Evolutionary conservation across 2,329 filamentous ascomycete genomes (phyloP), one percentile per base, ranked within the genome.

Genomic region (Aureobasidium pullulans): DNA sequence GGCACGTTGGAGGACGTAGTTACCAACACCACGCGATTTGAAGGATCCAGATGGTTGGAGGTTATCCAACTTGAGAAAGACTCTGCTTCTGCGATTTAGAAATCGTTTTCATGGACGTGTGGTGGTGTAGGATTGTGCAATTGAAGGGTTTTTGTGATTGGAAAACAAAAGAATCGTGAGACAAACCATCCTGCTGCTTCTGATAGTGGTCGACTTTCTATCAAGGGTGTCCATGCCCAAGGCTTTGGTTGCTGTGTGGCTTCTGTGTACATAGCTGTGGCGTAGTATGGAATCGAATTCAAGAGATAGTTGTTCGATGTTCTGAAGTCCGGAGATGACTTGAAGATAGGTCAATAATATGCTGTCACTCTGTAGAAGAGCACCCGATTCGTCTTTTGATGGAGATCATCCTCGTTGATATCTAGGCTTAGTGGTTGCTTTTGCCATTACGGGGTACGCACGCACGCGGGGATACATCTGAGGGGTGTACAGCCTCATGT

Each of bases 51-150:
- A 88, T 4, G 90, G 90, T 69, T 96, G 90, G 59, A 91, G 82
- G 70, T 88, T 89, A 67, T 95, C 90, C 63, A 94, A 83, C 73
- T 95, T 95, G 67, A 95, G 84, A 72, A 88, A 89, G 72, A 95
- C 84, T 76, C 88, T 86, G 77, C 88, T 79, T 72, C 70, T 75
- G 65, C 68, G 68, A 70, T 71, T 75, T 57, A 57, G 54, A 57
- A 57, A 57, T 57, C 43, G 43, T 57, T 57, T 48, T 57, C 54
- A 29, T 0, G 28, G 4, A 11, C 4, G 29, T 4, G 28, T 37
- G 11, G 2, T 23, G 16, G 2, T 36, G n/a, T 2, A 28, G 8
- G n/a, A 32, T 1, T 11, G 6, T 13, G 1, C 34, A 29, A 23
- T 23, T 4, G 29, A 37, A 53, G 32, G 7, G 11, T 37, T 10